phyloP scores from a whole-genome alignment of 2,329 filamentous ascomycete species.

The Aureobasidium melanogenum region DNA sequence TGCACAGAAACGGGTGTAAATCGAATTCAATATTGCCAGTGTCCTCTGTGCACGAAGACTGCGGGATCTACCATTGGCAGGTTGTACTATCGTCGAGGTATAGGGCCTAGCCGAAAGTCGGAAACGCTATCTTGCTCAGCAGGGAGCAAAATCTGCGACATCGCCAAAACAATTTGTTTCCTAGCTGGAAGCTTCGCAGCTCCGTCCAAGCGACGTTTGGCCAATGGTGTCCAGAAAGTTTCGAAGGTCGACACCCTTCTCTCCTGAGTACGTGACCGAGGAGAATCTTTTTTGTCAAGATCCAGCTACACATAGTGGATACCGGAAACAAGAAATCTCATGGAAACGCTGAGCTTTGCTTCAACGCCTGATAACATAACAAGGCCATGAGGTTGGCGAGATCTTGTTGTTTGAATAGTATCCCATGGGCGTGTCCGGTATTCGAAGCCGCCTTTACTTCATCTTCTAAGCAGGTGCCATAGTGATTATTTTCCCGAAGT shows the following conservation, averaged over 20 bases:
- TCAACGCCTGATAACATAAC: not conserved
- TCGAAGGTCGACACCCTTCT: not conserved
- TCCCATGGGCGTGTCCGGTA: not conserved
- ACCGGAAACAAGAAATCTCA: not conserved
- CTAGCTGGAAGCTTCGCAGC: not conserved
- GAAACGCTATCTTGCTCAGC: not conserved
- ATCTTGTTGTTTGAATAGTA: too few species aligned
- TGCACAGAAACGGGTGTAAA: too few species aligned
- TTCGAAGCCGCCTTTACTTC: not conserved
- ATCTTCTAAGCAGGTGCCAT: not conserved
- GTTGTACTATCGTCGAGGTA: not conserved
- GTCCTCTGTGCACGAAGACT: not conserved
- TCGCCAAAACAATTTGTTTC: not conserved
- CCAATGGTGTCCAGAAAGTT: not conserved
- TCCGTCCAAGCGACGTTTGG: not conserved
- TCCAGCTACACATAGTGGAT: not conserved
- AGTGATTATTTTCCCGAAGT: not conserved
- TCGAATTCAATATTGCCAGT: not conserved
- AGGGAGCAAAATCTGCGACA: not conserved
- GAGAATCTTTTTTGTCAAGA: not conserved
- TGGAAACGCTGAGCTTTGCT: not conserved
- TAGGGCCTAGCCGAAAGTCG: not conserved
- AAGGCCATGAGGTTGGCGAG: not conserved
- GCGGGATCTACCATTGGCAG: not conserved
- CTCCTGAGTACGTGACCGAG: not conserved